Conservation (phyloP, 163 green algal species). For the Chlorella variabilis region DNA sequence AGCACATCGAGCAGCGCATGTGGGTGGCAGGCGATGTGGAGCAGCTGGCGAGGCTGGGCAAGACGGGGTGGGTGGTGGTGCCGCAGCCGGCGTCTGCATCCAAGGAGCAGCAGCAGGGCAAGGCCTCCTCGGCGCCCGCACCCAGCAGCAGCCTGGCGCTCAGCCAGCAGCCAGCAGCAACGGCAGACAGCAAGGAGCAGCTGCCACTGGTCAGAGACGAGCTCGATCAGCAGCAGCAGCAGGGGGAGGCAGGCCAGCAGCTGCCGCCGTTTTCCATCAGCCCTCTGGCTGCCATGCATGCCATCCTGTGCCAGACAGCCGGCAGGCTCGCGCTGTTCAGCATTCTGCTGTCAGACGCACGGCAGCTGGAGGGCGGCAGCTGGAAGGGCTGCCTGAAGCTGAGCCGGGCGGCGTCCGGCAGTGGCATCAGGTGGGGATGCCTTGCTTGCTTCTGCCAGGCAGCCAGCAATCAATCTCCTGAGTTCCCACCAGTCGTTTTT, state of each 20-base stretch:
- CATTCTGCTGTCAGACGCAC: constrained; percentile 31
- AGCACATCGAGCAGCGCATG: constrained; percentile 47
- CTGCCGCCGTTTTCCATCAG: constrained; percentile 17
- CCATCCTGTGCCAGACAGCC: constrained; percentile 30
- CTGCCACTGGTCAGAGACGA: not conserved
- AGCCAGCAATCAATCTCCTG: too few relatives aligned
- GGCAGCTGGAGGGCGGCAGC: constrained; percentile 30
- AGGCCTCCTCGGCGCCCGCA: not conserved
- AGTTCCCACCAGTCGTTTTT: too few relatives aligned
- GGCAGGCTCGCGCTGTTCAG: constrained; percentile 35
- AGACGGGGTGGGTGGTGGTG: constrained; percentile 8
- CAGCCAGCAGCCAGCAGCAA: constrained; percentile 12
- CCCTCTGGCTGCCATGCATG: constrained; percentile 38
- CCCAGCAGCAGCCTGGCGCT: constrained; percentile 1
- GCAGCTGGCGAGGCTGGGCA: constrained; percentile 35
- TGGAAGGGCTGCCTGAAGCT: constrained; percentile 33
- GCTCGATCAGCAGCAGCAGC: not conserved
- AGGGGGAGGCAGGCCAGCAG: too few relatives aligned
- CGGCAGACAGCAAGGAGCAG: constrained; percentile 25
- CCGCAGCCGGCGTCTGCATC: not conserved
- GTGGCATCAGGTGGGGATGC: constrained; percentile 12
- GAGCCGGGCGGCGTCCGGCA: not conserved
- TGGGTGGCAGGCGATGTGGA: constrained; percentile 46
- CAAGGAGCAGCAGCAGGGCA: constrained; percentile 13
- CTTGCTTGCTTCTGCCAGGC: not conserved